Percentiles rank a stretch among this genome's conserved stretches.
Conservation (phyloP, 139 green algal species). For the Coelastrella sp. region DNA sequence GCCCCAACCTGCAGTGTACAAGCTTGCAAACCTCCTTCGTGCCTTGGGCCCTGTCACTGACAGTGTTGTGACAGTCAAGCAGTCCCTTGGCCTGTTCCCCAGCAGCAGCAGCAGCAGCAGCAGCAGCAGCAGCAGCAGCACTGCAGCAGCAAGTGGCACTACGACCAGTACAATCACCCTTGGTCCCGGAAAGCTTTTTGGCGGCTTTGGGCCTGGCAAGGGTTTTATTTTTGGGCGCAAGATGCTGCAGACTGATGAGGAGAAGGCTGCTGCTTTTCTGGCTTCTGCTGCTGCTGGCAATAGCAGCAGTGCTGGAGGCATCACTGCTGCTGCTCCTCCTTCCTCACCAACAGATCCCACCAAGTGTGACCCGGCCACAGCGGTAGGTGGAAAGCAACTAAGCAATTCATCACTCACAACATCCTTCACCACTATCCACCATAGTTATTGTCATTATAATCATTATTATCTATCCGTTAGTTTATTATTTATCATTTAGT, state of each 20-base stretch:
- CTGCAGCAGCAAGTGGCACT: neutral
- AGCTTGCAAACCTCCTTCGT: neutral
- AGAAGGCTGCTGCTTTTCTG: neutral
- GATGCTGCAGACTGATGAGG: neutral
- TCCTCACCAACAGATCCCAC: neutral
- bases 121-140: neutral
- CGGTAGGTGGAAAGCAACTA: neutral
- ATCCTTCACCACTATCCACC: neutral
- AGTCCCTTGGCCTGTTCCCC: neutral
- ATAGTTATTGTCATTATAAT: neutral
- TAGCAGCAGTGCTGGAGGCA: neutral
- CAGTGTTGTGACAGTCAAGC: neutral
- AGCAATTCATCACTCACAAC: neutral
- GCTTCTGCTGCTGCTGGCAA: conserved; percentile 1
- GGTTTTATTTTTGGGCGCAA: neutral
- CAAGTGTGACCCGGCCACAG: neutral
- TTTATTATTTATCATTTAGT: too few species aligned
- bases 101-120: neutral
- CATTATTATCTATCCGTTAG: too few species aligned
- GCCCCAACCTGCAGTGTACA: neutral
- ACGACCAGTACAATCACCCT: neutral
- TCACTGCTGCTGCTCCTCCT: neutral
- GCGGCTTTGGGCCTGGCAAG: neutral
- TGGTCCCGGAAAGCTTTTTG: neutral
- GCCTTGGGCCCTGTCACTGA: conserved; percentile 27